These are phyloP conservation scores for Solanum rostratum DNA, from an alignment of 257 asterid species.

Conservation along the genomic window DNA sequence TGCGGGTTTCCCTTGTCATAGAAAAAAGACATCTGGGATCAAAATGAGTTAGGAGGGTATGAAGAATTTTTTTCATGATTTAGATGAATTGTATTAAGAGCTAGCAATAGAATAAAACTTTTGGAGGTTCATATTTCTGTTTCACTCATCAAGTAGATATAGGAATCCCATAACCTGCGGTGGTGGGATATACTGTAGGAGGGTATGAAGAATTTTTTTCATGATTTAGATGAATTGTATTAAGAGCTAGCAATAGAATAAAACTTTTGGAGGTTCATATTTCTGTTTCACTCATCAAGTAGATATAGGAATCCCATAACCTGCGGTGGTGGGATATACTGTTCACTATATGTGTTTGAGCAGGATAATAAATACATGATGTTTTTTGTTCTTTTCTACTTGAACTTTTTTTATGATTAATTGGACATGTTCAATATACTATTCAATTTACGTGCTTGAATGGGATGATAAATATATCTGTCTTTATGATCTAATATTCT, in stretches of 20 bases:
- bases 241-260: not conserved
- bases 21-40: not conserved
- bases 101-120: not conserved
- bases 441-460: not conserved
- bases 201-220: not conserved
- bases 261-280: not conserved
- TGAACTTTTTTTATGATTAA: not conserved
- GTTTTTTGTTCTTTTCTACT: not conserved
- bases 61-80: not conserved
- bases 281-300: not conserved
- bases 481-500: not conserved
- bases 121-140: not conserved
- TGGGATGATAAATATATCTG: not conserved
- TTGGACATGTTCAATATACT: not conserved
- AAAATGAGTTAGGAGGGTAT: not conserved
- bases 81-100: not conserved
- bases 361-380: not conserved
- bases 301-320: not conserved
- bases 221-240: not conserved
- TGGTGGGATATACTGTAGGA: too few relatives aligned
- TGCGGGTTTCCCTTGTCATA: too few relatives aligned
- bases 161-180: not conserved
- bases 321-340: not conserved
- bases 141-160: not conserved
- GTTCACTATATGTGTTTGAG: not conserved